phyloP scores from a whole-genome alignment of 2,329 filamentous ascomycete genomes.

The Aspergillus ustus region DNA sequence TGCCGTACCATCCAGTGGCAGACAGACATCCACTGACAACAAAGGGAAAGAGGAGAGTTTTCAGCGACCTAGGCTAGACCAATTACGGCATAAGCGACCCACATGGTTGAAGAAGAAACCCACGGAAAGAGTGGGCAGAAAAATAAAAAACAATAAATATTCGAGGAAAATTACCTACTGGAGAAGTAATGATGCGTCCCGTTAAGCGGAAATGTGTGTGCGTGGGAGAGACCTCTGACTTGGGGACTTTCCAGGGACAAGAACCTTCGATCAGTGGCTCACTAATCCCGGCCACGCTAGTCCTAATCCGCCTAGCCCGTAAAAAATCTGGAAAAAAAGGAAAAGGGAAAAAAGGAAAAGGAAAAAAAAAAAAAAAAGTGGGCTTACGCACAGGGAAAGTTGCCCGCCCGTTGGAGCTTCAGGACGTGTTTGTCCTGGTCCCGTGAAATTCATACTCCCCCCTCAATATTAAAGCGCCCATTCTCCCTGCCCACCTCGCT shows the following conservation, averaged over 20 bases:
- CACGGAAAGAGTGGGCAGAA: conserved; percentile 20
- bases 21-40: conserved; percentile 11
- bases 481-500: conserved; percentile 33
- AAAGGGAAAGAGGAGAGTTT: conserved; percentile 28
- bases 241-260: conserved; percentile 24
- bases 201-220: conserved; percentile 26
- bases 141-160: conserved; percentile 18
- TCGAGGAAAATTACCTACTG: conserved; percentile 14
- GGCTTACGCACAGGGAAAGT: conserved; percentile 34
- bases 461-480: conserved; percentile 42
- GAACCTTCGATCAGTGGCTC: conserved; percentile 28
- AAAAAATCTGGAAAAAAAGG: conserved; percentile 17
- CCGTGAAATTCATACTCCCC: conserved; percentile 35
- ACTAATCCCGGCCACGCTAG: conserved; percentile 26
- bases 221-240: conserved; percentile 14
- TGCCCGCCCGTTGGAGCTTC: conserved; percentile 35
- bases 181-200: conserved; percentile 24
- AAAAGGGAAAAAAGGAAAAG: conserved; percentile 13
- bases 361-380: conserved; percentile 29
- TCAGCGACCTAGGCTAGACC: conserved; percentile 19
- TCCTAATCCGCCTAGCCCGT: conserved; percentile 11
- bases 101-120: conserved; percentile 20
- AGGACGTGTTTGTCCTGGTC: conserved; percentile 34
- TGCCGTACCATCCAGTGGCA: conserved; percentile 19
- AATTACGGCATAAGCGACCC: conserved; percentile 15